phyloP scores from a whole-genome alignment of 1,284 basidiomycete species.

The Sporisorium reilianum region DNA sequence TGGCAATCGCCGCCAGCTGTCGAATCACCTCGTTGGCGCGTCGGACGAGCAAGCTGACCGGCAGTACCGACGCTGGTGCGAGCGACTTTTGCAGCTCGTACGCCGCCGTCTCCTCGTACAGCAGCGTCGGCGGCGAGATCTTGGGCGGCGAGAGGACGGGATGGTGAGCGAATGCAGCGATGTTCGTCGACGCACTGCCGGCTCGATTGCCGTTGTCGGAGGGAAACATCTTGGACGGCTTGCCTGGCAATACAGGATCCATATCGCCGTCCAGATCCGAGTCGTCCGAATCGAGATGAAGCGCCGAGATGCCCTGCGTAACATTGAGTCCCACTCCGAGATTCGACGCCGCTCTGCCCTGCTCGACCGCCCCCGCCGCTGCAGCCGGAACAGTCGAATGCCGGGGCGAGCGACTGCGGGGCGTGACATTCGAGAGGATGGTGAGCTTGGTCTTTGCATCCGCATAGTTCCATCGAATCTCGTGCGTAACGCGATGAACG shows the following conservation, averaged over 20 bases:
- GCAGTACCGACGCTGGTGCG: constrained; percentile 16
- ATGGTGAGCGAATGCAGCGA: constrained; percentile 35
- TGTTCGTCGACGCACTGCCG: constrained; percentile 6
- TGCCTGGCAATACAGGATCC: constrained; percentile 41
- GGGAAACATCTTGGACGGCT: constrained; percentile 23
- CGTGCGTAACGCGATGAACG: constrained; percentile 43
- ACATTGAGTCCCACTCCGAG: constrained; percentile 18
- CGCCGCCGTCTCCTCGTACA: constrained; percentile 45
- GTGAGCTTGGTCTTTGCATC: constrained; percentile 52
- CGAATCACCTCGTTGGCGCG: constrained; percentile 51
- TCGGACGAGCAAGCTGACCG: constrained; percentile 39
- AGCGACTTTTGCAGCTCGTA: constrained; percentile 48
- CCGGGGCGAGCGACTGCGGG: constrained; percentile 30
- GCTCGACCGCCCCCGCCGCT: no score
- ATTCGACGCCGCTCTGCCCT: constrained; percentile 8
- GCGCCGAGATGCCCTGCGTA: constrained; percentile 19
- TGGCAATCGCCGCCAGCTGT: constrained; percentile 45
- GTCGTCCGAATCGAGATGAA: constrained; percentile 49
- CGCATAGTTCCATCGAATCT: constrained; percentile 48
- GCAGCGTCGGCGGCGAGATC: constrained; percentile 24
- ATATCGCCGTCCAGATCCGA: constrained; percentile 46
- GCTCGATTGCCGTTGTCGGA: constrained; percentile 8
- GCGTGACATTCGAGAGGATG: constrained; percentile 39
- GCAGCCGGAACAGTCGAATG: constrained; percentile 11
- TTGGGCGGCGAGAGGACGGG: constrained; percentile 34